Evolutionary conservation across 306 rosid species (phyloP).

Genomic region (peach (Prunus persica)): Prunus_persica_NCBIv2 NC_034012.1:408501-409000

Average conservation of each 20-base stretch:
- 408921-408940: conserved; percentile 68
- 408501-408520: conserved; percentile 71
- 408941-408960: conserved; percentile 70
- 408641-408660: conserved; percentile 82
- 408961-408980: conserved; percentile 62
- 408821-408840: conserved; percentile 67
- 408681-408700: conserved; percentile 85
- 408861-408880: conserved; percentile 61
- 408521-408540: conserved; percentile 81
- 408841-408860: conserved; percentile 73
- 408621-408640: conserved; percentile 90
- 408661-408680: conserved; percentile 83
- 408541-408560: conserved; percentile 92
- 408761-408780: conserved; percentile 75
- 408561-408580: conserved; percentile 87
- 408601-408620: conserved; percentile 55
- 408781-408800: conserved; percentile 75
- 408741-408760: conserved; percentile 69
- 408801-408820: conserved; percentile 64
- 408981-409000: conserved; percentile 80
- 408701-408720: conserved; percentile 73
- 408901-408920: conserved; percentile 82
- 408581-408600: conserved; percentile 62
- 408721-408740: conserved; percentile 78
- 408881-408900: conserved; percentile 86